phyloP scores from a whole-genome alignment of 2,329 filamentous ascomycete genomes.

The Talaromyces sp. region DNA sequence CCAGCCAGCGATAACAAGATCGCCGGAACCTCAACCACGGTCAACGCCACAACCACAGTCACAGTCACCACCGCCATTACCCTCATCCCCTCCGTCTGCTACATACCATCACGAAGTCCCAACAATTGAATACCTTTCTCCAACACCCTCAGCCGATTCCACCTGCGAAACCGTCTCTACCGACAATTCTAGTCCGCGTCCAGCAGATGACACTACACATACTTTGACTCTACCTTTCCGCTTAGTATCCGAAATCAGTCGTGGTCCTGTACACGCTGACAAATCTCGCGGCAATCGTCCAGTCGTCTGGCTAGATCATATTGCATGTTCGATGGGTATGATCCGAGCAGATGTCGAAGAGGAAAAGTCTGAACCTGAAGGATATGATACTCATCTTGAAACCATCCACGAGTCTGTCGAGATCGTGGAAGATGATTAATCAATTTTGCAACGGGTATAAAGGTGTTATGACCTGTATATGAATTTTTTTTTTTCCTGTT shows the following conservation, averaged over 20 bases:
- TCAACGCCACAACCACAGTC: neutral
- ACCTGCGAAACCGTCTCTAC: conserved; percentile 16
- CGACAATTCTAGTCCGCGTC: conserved; percentile 1
- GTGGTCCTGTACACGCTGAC: conserved; percentile 4
- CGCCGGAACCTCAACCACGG: neutral
- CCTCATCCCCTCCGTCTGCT: conserved; percentile 1
- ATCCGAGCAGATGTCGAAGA: conserved; percentile 14
- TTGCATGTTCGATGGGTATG: conserved; percentile 19
- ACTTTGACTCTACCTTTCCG: conserved; percentile 15
- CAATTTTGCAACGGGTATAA: neutral
- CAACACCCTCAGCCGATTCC: conserved; percentile 15
- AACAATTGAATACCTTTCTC: neutral
- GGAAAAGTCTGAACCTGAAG: neutral
- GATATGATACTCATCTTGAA: neutral
- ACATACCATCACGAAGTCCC: neutral
- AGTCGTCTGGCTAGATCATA: conserved; percentile 18
- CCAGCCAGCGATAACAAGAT: neutral
- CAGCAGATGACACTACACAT: neutral
- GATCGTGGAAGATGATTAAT: neutral
- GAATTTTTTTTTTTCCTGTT: neutral
- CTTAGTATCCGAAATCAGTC: conserved; percentile 16
- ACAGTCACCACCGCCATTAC: neutral
- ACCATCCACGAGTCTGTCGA: conserved; percentile 11
- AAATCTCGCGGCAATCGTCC: conserved; percentile 2
- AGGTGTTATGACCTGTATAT: neutral